phyloP scores from a whole-genome alignment of 805 yeast genomes.

The Monosporozyma unispora region DNA sequence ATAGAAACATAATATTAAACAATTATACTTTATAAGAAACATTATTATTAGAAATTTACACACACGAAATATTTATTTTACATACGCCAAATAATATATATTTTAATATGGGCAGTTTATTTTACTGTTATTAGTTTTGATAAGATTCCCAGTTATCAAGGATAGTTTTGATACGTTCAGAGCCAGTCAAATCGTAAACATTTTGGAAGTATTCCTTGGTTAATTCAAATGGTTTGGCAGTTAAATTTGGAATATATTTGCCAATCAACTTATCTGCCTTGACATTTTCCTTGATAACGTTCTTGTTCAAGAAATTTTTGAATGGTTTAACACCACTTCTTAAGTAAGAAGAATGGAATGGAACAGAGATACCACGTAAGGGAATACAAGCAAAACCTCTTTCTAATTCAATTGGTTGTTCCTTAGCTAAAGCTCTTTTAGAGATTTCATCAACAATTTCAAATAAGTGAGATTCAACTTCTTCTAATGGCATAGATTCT shows the following conservation, averaged over 20 bases:
- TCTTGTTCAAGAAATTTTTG: conserved; percentile 94
- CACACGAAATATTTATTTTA: conserved; percentile 1
- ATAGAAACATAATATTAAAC: neutral
- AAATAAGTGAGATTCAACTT: conserved; percentile 78
- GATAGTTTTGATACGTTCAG: conserved; percentile 82
- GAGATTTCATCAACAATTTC: conserved; percentile 86
- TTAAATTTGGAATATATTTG: conserved; percentile 96
- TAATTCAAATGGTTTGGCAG: conserved; percentile 93
- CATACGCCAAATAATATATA: neutral
- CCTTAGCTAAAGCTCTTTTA: conserved; percentile 71
- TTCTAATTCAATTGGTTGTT: conserved; percentile 94
- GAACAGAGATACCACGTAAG: conserved; percentile 97
- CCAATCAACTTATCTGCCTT: conserved; percentile 89
- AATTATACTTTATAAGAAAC: neutral
- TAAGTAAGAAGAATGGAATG: conserved; percentile 98
- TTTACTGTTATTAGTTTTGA: conserved; percentile 25
- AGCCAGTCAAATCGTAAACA: conserved; percentile 83
- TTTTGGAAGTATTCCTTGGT: conserved; percentile 96
- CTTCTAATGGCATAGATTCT: conserved; percentile 71
- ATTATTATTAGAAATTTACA: neutral
- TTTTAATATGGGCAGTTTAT: neutral
- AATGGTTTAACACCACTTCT: conserved; percentile 98
- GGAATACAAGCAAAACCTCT: conserved; percentile 99
- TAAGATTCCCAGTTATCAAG: conserved; percentile 93
- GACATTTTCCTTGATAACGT: conserved; percentile 88